Percentiles rank a stretch among this genome's conserved stretches.
These are phyloP conservation scores for Plasmopara muralis DNA, from an alignment of 352 stramenopile genomes.

Conservation along the genomic window DNA sequence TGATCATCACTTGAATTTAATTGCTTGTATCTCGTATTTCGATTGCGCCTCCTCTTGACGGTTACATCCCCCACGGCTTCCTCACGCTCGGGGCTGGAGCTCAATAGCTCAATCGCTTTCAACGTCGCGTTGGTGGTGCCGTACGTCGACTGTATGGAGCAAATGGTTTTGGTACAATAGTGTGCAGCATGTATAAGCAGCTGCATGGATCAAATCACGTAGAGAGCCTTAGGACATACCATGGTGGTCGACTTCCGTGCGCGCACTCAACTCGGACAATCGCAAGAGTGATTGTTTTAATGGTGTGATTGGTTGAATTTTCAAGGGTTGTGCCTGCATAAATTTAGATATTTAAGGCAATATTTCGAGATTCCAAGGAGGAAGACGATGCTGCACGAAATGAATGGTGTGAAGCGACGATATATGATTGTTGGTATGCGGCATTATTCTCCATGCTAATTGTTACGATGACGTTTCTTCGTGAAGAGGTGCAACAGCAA, in stretches of 20 bases:
- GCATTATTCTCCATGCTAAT: slow-evolving; percentile 11
- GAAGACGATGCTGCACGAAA: slow-evolving; percentile 14
- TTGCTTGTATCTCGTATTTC: slow-evolving; percentile 26
- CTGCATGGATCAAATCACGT: background rate
- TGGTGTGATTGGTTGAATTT: slow-evolving; percentile 18
- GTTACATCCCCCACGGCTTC: slow-evolving; percentile 7
- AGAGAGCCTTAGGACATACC: slow-evolving; percentile 5
- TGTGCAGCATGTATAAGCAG: background rate
- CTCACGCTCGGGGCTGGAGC: slow-evolving; percentile 27
- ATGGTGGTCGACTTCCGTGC: slow-evolving; percentile 11
- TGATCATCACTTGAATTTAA: slow-evolving; percentile 7
- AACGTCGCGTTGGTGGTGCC: background rate
- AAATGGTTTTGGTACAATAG: slow-evolving; percentile 1
- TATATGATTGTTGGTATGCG: slow-evolving; percentile 23
- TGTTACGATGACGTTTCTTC: background rate
- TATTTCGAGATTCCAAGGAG: slow-evolving; percentile 5
- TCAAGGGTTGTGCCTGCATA: background rate
- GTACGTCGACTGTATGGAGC: slow-evolving; percentile 5
- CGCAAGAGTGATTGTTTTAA: slow-evolving; percentile 10
- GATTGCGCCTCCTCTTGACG: slow-evolving; percentile 33
- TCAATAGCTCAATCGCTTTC: slow-evolving; percentile 20
- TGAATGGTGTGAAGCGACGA: slow-evolving; percentile 16
- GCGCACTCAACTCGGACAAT: slow-evolving; percentile 5
- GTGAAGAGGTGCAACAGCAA: no score
- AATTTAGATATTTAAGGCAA: slow-evolving; percentile 1